Evolutionary conservation across 2,329 filamentous ascomycete species (phyloP).

Genomic region (Chaetomiaceae sp.): DNA sequence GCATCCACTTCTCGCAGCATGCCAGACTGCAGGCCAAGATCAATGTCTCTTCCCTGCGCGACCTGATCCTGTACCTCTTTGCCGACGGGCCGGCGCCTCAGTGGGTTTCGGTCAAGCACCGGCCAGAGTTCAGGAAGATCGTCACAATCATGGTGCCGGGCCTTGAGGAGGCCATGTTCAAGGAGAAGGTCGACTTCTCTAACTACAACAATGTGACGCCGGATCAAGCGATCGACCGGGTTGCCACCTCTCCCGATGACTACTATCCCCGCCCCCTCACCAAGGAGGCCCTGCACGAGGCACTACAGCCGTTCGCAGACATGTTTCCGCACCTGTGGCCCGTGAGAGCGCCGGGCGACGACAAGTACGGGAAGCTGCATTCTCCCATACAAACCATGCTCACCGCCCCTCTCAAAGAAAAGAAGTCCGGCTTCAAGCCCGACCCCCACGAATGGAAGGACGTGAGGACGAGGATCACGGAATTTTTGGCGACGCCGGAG

Average conservation of each 20-base stretch:
- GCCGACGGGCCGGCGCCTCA: conserved; percentile 61
- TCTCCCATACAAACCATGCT: conserved; percentile 85
- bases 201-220: conserved; percentile 38
- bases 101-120: conserved; percentile 59
- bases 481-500: conserved; percentile 66
- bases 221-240: conserved; percentile 31
- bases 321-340: conserved; percentile 91
- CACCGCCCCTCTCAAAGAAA: conserved; percentile 67
- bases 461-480: conserved; percentile 73
- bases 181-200: conserved; percentile 49
- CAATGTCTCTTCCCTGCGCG: conserved; percentile 58
- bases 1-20: conserved; percentile 52
- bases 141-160: conserved; percentile 91
- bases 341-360: conserved; percentile 79
- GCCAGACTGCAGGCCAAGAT: conserved; percentile 58
- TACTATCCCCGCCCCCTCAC: conserved; percentile 54
- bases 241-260: conserved; percentile 49
- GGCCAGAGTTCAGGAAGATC: conserved; percentile 67
- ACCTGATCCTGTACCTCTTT: conserved; percentile 61
- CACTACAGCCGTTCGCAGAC: conserved; percentile 63
- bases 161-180: conserved; percentile 85
- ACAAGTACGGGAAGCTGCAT: conserved; percentile 72
- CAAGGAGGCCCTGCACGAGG: conserved; percentile 46
- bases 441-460: conserved; percentile 66
- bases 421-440: conserved; percentile 55